Percentiles rank a stretch among this genome's conserved stretches.
Conservation (phyloP, 768 basidiomycete species). For the Termitomyces sp. region DNA sequence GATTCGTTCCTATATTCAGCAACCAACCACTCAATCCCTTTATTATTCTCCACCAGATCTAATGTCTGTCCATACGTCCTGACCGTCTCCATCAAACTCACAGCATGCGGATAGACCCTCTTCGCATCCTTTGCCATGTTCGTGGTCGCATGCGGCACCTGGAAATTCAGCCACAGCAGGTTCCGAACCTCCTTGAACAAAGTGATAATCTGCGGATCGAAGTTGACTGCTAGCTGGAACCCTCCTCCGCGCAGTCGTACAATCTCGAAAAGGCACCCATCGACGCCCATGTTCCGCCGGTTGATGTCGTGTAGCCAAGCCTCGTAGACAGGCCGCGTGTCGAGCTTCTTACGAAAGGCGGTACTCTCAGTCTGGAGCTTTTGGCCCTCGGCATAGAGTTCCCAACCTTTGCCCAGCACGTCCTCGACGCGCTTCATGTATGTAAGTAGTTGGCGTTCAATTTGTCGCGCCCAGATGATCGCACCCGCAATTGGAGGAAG, state of each 20-base stretch:
- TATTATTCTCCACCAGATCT: slow-evolving; percentile 86
- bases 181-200: slow-evolving; percentile 98
- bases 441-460: slow-evolving; percentile 89
- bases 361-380: slow-evolving; percentile 89
- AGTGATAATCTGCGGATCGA: slow-evolving; percentile 97
- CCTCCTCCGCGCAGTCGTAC: slow-evolving; percentile 68
- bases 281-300: slow-evolving; percentile 87
- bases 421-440: slow-evolving; percentile 99
- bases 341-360: slow-evolving; percentile 94
- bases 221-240: slow-evolving; percentile 91
- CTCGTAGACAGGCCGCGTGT: slow-evolving; percentile 90
- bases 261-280: slow-evolving; percentile 92
- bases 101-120: slow-evolving; percentile 96
- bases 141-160: slow-evolving; percentile 90
- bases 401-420: slow-evolving; percentile 97
- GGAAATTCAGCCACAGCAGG: slow-evolving; percentile 92
- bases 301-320: slow-evolving; percentile 98
- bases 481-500: slow-evolving; percentile 97
- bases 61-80: slow-evolving; percentile 95
- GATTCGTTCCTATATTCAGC: slow-evolving; percentile 93
- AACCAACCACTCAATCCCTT: slow-evolving; percentile 90
- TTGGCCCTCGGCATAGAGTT: slow-evolving; percentile 98
- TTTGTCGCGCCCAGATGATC: slow-evolving; percentile 99
- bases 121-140: slow-evolving; percentile 99
- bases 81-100: slow-evolving; percentile 98